Evolutionary conservation across 2,329 filamentous ascomycete genomes (phyloP).

Genomic region (Xylariales sp.): DNA sequence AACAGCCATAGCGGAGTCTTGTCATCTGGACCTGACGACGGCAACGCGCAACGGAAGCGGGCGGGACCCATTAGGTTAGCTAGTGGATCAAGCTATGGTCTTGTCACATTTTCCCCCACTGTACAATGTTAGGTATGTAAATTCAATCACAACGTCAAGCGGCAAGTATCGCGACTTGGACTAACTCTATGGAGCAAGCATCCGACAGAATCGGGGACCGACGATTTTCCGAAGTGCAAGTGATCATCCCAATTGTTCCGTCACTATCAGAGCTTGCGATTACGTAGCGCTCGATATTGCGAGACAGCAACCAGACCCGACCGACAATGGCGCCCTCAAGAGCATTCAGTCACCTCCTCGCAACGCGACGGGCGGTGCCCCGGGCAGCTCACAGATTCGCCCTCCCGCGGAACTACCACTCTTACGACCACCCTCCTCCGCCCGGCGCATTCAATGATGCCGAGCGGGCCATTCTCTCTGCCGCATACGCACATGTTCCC

Average conservation of each 20-base stretch:
- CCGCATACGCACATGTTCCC: constrained; percentile 76
- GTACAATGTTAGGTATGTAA: background rate
- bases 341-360: background rate
- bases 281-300: too few species aligned
- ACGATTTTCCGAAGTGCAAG: too few species aligned
- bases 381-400: background rate
- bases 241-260: background rate
- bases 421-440: constrained; percentile 61
- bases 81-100: background rate
- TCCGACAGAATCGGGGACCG: background rate
- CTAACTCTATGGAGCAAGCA: background rate
- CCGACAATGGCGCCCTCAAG: constrained; percentile 6
- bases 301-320: background rate
- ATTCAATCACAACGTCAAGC: background rate
- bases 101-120: background rate
- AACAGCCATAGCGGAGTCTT: background rate
- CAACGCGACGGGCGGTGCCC: background rate
- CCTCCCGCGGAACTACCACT: constrained; percentile 61
- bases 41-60: background rate
- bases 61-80: background rate
- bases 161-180: background rate
- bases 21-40: background rate
- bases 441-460: constrained; percentile 58
- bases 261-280: too few species aligned
- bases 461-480: constrained; percentile 73